Evolutionary conservation across 2,329 filamentous ascomycete genomes (phyloP).

Genomic region (Diplodia intermedia): DNA sequence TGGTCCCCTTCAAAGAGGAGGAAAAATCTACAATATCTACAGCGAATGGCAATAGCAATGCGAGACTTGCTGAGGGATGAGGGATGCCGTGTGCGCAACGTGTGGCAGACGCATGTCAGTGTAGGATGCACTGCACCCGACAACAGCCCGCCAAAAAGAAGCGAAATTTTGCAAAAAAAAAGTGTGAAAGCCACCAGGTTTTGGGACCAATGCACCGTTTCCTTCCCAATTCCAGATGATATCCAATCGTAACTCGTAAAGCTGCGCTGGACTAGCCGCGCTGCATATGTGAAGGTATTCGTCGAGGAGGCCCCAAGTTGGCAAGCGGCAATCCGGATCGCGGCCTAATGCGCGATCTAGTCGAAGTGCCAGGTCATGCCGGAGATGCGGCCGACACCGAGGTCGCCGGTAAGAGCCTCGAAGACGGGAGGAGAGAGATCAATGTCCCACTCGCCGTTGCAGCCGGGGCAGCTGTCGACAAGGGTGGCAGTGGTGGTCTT

Average conservation of each 20-base stretch:
- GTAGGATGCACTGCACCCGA: conserved; percentile 12
- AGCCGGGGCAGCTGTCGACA: conserved; percentile 47
- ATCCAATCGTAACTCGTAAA: conserved; percentile 17
- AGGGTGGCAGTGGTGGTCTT: conserved; percentile 41
- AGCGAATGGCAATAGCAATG: conserved; percentile 20
- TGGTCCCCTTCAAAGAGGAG: not conserved
- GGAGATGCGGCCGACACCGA: too few relatives aligned
- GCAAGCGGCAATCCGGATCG: too few relatives aligned
- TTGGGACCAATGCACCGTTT: conserved; percentile 23
- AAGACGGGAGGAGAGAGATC: conserved; percentile 45
- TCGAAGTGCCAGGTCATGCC: too few relatives aligned
- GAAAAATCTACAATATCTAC: conserved; percentile 21
- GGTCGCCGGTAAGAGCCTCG: conserved; percentile 14
- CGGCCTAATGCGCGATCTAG: too few relatives aligned
- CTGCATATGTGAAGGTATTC: not conserved
- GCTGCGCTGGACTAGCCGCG: conserved; percentile 22
- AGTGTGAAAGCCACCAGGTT: conserved; percentile 8
- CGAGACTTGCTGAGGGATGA: conserved; percentile 18
- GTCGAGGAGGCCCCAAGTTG: too few relatives aligned
- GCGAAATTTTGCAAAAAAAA: not conserved
- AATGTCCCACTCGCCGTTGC: conserved; percentile 39
- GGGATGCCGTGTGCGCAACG: not conserved
- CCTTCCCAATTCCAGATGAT: not conserved
- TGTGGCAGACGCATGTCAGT: too few relatives aligned
- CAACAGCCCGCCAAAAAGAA: conserved; percentile 23